Evolutionary conservation across 129 eudicot species (phyloP).

Genomic region (Artemisia argyi): DNA sequence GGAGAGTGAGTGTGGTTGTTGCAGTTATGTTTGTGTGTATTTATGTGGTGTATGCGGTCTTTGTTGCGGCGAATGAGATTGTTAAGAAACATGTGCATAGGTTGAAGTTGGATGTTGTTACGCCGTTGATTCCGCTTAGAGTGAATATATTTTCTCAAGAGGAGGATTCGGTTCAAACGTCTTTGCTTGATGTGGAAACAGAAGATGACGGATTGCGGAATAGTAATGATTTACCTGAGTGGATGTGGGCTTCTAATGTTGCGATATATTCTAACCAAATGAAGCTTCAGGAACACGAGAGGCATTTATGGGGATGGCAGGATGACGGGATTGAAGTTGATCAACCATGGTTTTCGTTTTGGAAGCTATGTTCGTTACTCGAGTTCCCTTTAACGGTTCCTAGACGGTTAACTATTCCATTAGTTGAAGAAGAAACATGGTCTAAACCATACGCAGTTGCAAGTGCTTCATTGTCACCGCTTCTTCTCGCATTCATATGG

Average conservation of each 20-base stretch:
- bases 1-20: conserved; percentile 41
- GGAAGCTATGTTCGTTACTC: conserved; percentile 46
- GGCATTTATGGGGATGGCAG: conserved; percentile 82
- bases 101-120: conserved; percentile 27
- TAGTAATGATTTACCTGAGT: conserved; percentile 68
- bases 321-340: conserved; percentile 65
- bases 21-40: conserved; percentile 70
- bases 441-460: too few species aligned
- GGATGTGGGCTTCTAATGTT: conserved; percentile 99
- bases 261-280: conserved; percentile 84
- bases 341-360: conserved; percentile 42
- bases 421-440: too few species aligned
- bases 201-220: conserved; percentile 41
- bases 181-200: conserved; percentile 67
- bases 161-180: conserved; percentile 53
- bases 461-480: too few species aligned
- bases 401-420: too few species aligned
- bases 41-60: conserved; percentile 67
- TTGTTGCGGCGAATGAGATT: conserved; percentile 81
- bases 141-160: conserved; percentile 56
- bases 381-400: too few species aligned
- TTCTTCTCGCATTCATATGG: too few species aligned
- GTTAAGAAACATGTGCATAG: conserved; percentile 46
- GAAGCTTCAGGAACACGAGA: conserved; percentile 61
- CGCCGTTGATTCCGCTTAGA: conserved; percentile 79